Percentiles rank a stretch among this genome's conserved stretches.
These are phyloP conservation scores for Lactarius quietus DNA, from an alignment of 768 basidiomycete genomes.

Conservation along the genomic window DNA sequence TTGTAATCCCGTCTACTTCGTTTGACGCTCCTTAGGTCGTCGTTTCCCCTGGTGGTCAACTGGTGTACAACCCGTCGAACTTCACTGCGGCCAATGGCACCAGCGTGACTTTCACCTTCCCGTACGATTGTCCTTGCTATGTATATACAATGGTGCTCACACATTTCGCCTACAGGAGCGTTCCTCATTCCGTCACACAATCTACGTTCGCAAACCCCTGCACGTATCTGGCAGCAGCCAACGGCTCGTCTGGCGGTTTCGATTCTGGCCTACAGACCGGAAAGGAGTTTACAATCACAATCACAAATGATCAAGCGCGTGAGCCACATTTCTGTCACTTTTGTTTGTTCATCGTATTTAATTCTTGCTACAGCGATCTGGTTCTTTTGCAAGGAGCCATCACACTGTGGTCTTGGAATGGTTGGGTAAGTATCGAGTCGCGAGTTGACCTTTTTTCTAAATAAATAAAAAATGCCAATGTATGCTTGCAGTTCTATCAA, in stretches of 20 bases:
- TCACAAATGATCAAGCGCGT: constrained; percentile 48
- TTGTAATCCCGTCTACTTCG: not conserved
- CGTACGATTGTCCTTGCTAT: constrained; percentile 29
- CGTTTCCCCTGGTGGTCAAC: constrained; percentile 39
- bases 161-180: constrained; percentile 5
- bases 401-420: constrained; percentile 52
- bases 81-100: constrained; percentile 48
- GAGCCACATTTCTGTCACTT: constrained; percentile 26
- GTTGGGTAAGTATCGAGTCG: constrained; percentile 35
- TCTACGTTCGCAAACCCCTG: constrained; percentile 31
- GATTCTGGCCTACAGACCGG: constrained; percentile 47
- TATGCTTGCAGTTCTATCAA: constrained; percentile 39
- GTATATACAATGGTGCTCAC: constrained; percentile 1
- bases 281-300: constrained; percentile 44
- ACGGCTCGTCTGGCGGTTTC: constrained; percentile 38
- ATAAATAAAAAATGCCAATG: not conserved
- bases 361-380: constrained; percentile 42
- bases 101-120: constrained; percentile 53
- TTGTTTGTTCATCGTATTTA: not conserved
- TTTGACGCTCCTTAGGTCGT: constrained; percentile 37
- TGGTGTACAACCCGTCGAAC: constrained; percentile 45
- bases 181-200: constrained; percentile 35
- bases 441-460: not conserved
- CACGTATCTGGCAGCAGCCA: constrained; percentile 42
- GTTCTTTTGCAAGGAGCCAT: constrained; percentile 50